Evolutionary conservation across 2,329 filamentous ascomycete species (phyloP).

Genomic region (Geosmithia flava): DNA sequence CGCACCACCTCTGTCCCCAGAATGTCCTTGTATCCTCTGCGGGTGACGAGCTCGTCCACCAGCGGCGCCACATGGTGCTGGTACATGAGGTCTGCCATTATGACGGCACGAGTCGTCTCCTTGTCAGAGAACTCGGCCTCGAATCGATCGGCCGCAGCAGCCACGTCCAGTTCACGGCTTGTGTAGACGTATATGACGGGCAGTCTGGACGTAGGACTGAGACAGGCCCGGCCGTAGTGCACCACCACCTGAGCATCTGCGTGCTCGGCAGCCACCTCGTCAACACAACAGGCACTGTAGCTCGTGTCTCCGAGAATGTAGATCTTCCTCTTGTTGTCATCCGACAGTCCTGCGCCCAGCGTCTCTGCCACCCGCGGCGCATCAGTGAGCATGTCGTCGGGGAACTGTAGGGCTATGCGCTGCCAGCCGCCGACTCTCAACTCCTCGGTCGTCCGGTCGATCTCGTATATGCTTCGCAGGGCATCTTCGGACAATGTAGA

Average conservation of each 20-base stretch:
- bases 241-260: conserved; percentile 82
- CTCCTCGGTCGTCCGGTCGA: conserved; percentile 65
- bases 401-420: conserved; percentile 85
- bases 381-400: conserved; percentile 83
- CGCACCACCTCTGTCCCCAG: conserved; percentile 62
- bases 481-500: conserved; percentile 47
- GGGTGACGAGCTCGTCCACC: conserved; percentile 32
- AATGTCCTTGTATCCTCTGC: conserved; percentile 56
- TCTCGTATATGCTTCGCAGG: conserved; percentile 69
- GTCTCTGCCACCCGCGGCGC: conserved; percentile 66
- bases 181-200: conserved; percentile 92
- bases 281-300: conserved; percentile 93
- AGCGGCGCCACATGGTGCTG: conserved; percentile 58
- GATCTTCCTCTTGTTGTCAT: conserved; percentile 28
- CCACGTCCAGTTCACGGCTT: conserved; percentile 51
- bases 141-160: conserved; percentile 47
- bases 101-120: conserved; percentile 49
- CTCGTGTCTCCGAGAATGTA: conserved; percentile 92
- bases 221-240: conserved; percentile 85
- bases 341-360: conserved; percentile 8
- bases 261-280: conserved; percentile 93
- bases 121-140: conserved; percentile 50
- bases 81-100: conserved; percentile 88
- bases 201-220: conserved; percentile 78
- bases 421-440: conserved; percentile 61